Evolutionary conservation across 2,329 filamentous ascomycete species (phyloP).

Genomic region (Fusarium sp.): DNA sequence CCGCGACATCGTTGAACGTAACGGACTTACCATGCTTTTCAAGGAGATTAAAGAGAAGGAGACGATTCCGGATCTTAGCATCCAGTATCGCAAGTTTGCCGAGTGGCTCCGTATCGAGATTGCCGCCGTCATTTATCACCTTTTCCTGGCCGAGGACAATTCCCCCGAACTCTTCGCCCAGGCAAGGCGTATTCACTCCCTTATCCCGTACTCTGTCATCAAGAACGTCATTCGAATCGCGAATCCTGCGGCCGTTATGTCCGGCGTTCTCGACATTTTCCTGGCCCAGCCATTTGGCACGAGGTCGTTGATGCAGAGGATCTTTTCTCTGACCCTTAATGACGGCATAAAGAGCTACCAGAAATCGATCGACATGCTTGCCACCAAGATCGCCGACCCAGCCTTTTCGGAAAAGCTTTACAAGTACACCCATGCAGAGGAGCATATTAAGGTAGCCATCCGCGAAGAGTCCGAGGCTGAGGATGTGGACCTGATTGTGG

Average conservation of each 20-base stretch:
- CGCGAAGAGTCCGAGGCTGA: slow-evolving; percentile 77
- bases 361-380: slow-evolving; percentile 82
- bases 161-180: slow-evolving; percentile 96
- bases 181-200: slow-evolving; percentile 90
- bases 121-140: slow-evolving; percentile 93
- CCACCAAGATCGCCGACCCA: slow-evolving; percentile 80
- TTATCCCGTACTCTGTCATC: slow-evolving; percentile 90
- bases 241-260: slow-evolving; percentile 97
- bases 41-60: slow-evolving; percentile 91
- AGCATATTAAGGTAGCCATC: slow-evolving; percentile 77
- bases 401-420: slow-evolving; percentile 83
- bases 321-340: slow-evolving; percentile 89
- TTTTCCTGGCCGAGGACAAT: slow-evolving; percentile 98
- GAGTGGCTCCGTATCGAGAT: slow-evolving; percentile 98
- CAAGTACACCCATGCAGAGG: slow-evolving; percentile 77
- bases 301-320: slow-evolving; percentile 89
- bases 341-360: slow-evolving; percentile 91
- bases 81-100: slow-evolving; percentile 97
- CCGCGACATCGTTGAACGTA: slow-evolving; percentile 72
- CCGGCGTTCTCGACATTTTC: slow-evolving; percentile 92
- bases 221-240: slow-evolving; percentile 98
- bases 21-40: slow-evolving; percentile 92
- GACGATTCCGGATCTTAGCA: slow-evolving; percentile 85
- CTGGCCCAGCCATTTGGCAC: slow-evolving; percentile 93
- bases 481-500: slow-evolving; percentile 84